A percentile compares a stretch with the other conserved stretches of the same genome.
Conservation (phyloP, 805 yeast genomes). For the Starmera dryadoides region DNA sequence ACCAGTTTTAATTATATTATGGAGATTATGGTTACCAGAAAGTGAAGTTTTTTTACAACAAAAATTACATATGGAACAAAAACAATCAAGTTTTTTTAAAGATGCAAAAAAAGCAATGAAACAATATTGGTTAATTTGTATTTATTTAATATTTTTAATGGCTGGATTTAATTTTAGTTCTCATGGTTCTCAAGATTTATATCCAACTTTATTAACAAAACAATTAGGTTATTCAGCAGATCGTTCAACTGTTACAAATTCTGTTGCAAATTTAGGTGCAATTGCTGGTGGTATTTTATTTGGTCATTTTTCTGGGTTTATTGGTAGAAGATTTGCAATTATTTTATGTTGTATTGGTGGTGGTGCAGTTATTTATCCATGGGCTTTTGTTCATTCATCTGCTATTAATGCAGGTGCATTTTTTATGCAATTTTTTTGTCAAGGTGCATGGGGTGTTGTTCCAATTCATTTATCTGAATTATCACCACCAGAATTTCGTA, state of each 20-base stretch:
- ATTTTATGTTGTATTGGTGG: constrained; percentile 46
- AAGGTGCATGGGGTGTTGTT: constrained; percentile 65
- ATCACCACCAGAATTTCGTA: constrained; percentile 54
- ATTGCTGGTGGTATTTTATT: constrained; percentile 46
- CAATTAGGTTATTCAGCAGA: constrained; percentile 36
- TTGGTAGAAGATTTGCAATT: constrained; percentile 50
- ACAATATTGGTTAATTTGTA: constrained; percentile 50
- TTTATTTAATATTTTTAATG: constrained; percentile 53
- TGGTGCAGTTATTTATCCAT: constrained; percentile 58
- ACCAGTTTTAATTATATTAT: constrained; percentile 32
- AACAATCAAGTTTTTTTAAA: constrained; percentile 24
- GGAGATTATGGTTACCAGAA: constrained; percentile 40
- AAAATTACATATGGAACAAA: constrained; percentile 27
- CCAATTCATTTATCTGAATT: constrained; percentile 58
- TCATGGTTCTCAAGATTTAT: constrained; percentile 59
- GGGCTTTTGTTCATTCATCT: constrained; percentile 42
- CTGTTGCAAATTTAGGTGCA: constrained; percentile 54
- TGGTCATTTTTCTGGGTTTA: constrained; percentile 47
- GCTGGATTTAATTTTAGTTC: constrained; percentile 57
- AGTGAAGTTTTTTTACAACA: constrained; percentile 43
- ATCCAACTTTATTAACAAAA: constrained; percentile 44
- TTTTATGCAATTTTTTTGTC: constrained; percentile 56
- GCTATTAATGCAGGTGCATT: constrained; percentile 54
- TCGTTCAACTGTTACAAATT: constrained; percentile 46
- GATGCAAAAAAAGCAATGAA: constrained; percentile 28